Evolutionary conservation across 169 alveolate genomes (phyloP), one percentile per base, ranked within the genome.

Genomic region (Pseudocohnilembus persalinus): DNA sequence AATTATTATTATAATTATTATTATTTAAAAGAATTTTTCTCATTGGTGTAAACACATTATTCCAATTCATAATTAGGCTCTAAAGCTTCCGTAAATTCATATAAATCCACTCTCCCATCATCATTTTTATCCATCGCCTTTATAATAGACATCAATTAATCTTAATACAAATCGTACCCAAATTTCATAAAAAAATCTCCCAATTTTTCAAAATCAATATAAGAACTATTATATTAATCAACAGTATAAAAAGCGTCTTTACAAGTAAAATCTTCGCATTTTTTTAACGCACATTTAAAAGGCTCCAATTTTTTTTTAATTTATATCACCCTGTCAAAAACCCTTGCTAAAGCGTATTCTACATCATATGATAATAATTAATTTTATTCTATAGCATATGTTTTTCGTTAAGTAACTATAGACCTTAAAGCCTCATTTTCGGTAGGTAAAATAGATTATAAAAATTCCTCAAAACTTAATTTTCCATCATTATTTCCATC

Each of bases 401-500:
- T 29, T 63, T 79, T 79, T 79, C 84, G 34, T 29, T 79, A 29
- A 29, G 63, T 29, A 4, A 79, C 84, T 79, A 79, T 32, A 11
- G 74, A 30, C 49, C 33, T 34, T 79, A 79, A 29, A 34, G 74
- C n/a, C 28, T 29, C 28, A 31, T 79, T 79, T 73, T 79, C 84
- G 6, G 65, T 28, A 26, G 84, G 84, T 0, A 79, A 29, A 6
- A 79, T 49, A 79, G 65, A n/a, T 29, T 49, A 15, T 29, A 28
- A 34, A 79, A 79, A 79, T 34, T 63, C 84, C 16, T 79, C 34
- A 4, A 29, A 79, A 29, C 65, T 34, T 27, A 35, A 20, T 28
- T 33, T 49, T 6, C 31, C 77, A 79, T 79, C 84, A 79, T 79
- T 79, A 49, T 79, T 79, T 79, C 64, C 26, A 79, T 79, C 84